Base-by-base conservation (phyloP, 2,329 filamentous ascomycete genomes). In the Colletotrichum sp. region DNA sequence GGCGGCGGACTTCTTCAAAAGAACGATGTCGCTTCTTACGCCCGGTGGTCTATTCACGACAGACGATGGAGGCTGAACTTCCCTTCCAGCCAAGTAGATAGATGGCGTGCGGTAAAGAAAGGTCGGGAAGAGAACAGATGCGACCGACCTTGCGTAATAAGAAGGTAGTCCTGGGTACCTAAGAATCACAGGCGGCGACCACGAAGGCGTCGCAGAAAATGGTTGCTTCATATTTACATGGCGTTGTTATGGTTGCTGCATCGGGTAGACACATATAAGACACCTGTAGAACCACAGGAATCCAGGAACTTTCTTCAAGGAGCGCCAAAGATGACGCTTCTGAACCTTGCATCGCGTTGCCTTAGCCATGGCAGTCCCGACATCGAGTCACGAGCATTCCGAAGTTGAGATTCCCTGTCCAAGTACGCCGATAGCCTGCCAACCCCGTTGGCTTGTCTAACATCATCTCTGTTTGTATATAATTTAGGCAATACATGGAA, bases 41-140 rank as follows among this genome's bases (percentile, higher is more conserved):
- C 38, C 38, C 38, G 9, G 38, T 6, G 38, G 6, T 0, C 18
- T 48, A 48, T 0, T 48, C 18, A 12, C 7, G 3, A 6, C 18
- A 1, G 18, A 2, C 5, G 5, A 12, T 12, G 38, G 9, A 1
- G 9, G 2, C 18, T 43, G 38, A 12, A 6, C 38, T n/a, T n/a
- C 18, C 0, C 3, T 10, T 0, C 5, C 18, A 43, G 38, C 38
- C 1, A 0, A 1, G 9, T 12, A 1, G 18, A 12, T 0, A 1
- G 18, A 43, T 43, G 38, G 18, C 18, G 18, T n/a, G 0, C 0
- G 0, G 0, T 43, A 0, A 12, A 43, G 8, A 43, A 43, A n/a
- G 3, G 0, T 6, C 38, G 5, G 0, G 38, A 43, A n/a, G 18
- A n/a, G 3, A 43, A 12, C 3, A n/a, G 38, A 10, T 48, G 18